phyloP scores from a whole-genome alignment of 495 filamentous ascomycete species.

The Aspergillus heteromorphus region DNA sequence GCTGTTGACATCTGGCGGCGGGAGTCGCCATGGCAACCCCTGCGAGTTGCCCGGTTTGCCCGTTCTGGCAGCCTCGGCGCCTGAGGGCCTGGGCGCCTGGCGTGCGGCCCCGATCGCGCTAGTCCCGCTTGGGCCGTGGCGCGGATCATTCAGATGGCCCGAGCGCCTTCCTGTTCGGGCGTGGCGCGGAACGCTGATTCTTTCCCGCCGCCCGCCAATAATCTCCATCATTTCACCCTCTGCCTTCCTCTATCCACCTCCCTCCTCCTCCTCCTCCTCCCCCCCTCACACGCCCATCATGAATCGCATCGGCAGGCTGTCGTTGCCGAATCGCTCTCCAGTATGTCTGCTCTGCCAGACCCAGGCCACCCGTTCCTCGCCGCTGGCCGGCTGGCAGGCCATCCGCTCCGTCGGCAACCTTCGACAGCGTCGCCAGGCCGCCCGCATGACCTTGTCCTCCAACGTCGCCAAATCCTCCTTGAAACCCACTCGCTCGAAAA shows the following conservation, averaged over 20 bases:
- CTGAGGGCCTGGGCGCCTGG: conserved; percentile 18
- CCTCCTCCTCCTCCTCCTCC: neutral
- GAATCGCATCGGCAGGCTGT: conserved; percentile 26
- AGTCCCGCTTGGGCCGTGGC: conserved; percentile 21
- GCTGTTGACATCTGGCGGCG: conserved; percentile 29
- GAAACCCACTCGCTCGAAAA: conserved; percentile 32
- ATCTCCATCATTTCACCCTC: neutral
- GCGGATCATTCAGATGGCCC: conserved; percentile 16
- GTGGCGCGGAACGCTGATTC: conserved; percentile 3
- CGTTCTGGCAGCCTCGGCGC: conserved; percentile 1
- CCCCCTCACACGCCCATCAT: conserved; percentile 8
- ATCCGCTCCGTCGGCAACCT: conserved; percentile 36
- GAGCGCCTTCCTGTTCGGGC: conserved; percentile 15
- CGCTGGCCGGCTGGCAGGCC: conserved; percentile 28
- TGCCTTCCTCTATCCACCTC: conserved; percentile 4
- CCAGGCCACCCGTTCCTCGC: conserved; percentile 16
- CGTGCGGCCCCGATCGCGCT: conserved; percentile 24
- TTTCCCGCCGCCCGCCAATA: neutral
- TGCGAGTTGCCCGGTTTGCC: neutral
- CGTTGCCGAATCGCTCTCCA: conserved; percentile 27
- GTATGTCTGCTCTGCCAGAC: conserved; percentile 40
- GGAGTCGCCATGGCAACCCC: conserved; percentile 39
- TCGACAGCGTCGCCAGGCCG: conserved; percentile 44
- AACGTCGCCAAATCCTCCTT: conserved; percentile 53
- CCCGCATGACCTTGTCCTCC: conserved; percentile 77